Base-by-base conservation (phyloP, 2,329 filamentous ascomycete genomes). In the Chaetomiaceae sp. region DNA sequence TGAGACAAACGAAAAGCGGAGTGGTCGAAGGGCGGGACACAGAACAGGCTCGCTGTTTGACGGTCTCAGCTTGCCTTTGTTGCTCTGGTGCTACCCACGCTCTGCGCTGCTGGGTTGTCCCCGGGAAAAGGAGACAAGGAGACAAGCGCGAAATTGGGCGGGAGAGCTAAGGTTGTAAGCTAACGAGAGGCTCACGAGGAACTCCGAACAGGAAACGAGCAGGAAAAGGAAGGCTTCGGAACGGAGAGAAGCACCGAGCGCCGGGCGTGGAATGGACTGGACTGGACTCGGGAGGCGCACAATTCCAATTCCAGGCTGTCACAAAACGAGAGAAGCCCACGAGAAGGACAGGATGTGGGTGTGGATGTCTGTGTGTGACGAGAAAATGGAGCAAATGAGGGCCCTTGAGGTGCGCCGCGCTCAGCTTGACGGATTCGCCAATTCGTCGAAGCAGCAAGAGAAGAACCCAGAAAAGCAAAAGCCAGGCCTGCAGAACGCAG, bases 41-140 rank as follows among this genome's bases (percentile, higher is more conserved):
- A 50, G 34, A n/a, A 50, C 53, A 55, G 55, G 33, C 50, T 58
- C 40, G 56, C 54, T 58, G 57, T 35, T 53, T n/a, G n/a, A n/a
- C n/a, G n/a, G n/a, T n/a, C n/a, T n/a, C n/a, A n/a, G n/a, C n/a
- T n/a, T n/a, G n/a, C n/a, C n/a, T n/a, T n/a, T n/a, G n/a, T n/a
- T n/a, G n/a, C n/a, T n/a, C n/a, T n/a, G n/a, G n/a, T n/a, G n/a
- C n/a, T n/a, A n/a, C n/a, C n/a, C n/a, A n/a, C n/a, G n/a, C n/a
- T n/a, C n/a, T n/a, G 38, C 43, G 34, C 48, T 48, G 47, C 56
- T 50, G 51, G 51, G 52, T 52, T 44, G 44, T 53, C 56, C 58
- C 58, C 55, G 37, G 50, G 31, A 46, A 33, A 41, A n/a, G n/a
- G n/a, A n/a, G n/a, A n/a, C n/a, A 48, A 50, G 48, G 44, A n/a